Evolutionary conservation across 345 rosid species (phyloP).

Genomic region (Camelina sativa): DNA sequence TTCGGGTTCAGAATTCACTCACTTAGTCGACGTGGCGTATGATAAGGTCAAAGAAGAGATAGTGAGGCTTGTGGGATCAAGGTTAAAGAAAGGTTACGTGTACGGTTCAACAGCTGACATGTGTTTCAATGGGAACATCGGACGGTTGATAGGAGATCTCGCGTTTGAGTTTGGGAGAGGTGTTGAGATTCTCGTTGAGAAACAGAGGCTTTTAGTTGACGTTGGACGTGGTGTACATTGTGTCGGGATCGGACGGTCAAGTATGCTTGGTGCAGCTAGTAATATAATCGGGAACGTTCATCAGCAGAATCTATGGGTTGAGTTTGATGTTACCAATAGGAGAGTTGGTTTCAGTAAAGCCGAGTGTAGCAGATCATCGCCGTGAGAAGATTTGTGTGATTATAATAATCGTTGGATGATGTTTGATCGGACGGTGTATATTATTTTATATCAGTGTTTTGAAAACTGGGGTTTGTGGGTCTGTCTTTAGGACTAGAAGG

Average conservation of each 20-base stretch:
- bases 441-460: conserved; percentile 6
- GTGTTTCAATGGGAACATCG: conserved; percentile 66
- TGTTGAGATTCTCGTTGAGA: conserved; percentile 58
- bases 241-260: conserved; percentile 69
- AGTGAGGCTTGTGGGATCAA: conserved; percentile 59
- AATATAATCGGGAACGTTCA: conserved; percentile 85
- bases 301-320: conserved; percentile 87
- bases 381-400: background rate
- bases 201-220: conserved; percentile 52
- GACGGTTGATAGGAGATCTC: conserved; percentile 68
- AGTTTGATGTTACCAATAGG: conserved; percentile 61
- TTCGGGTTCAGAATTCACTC: conserved; percentile 86
- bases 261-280: conserved; percentile 67
- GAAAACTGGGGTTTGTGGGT: conserved; percentile 29
- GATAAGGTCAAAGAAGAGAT: conserved; percentile 61
- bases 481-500: background rate
- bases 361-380: conserved; percentile 48
- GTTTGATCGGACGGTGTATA: conserved; percentile 21
- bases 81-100: conserved; percentile 63
- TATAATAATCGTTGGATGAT: conserved; percentile 1
- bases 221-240: conserved; percentile 73
- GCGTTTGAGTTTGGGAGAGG: conserved; percentile 67
- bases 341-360: conserved; percentile 67
- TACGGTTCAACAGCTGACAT: conserved; percentile 69
- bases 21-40: conserved; percentile 77